Conservation (phyloP, 768 basidiomycete genomes). For the Mycena filopes region DNA sequence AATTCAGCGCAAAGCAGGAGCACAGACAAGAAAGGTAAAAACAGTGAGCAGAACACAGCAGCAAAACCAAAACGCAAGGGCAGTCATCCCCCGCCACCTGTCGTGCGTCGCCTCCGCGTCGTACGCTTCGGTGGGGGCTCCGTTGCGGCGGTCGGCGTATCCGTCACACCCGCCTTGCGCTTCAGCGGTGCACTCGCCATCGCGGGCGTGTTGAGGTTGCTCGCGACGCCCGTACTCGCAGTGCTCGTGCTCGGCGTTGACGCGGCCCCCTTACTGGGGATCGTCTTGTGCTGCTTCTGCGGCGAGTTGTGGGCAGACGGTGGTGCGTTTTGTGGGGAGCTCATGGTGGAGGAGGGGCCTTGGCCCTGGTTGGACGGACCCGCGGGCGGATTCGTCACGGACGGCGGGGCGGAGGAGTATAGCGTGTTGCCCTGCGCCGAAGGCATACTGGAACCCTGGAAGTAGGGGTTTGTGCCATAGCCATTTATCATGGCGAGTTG, state of each 20-base stretch:
- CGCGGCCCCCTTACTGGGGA: constrained; percentile 43
- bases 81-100: constrained; percentile 52
- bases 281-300: constrained; percentile 72
- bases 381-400: constrained; percentile 56
- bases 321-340: constrained; percentile 63
- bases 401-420: constrained; percentile 61
- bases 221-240: constrained; percentile 37
- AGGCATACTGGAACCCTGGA: constrained; percentile 28
- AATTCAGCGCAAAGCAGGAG: constrained; percentile 26
- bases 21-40: constrained; percentile 20
- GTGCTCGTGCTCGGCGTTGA: constrained; percentile 52
- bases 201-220: constrained; percentile 55
- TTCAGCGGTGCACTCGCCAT: constrained; percentile 62
- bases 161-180: constrained; percentile 58
- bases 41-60: not conserved
- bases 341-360: constrained; percentile 42
- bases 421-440: constrained; percentile 54
- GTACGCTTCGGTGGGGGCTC: constrained; percentile 61
- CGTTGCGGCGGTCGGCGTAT: constrained; percentile 63
- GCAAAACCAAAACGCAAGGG: constrained; percentile 3
- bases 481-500: constrained; percentile 37
- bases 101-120: constrained; percentile 61
- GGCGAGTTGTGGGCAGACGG: constrained; percentile 65
- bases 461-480: constrained; percentile 36
- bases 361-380: constrained; percentile 32